A percentile compares a stretch with the other conserved stretches of the same genome.
These are phyloP conservation scores for Termitomyces sp. DNA, from an alignment of 768 basidiomycete species.

Conservation along the genomic window DNA sequence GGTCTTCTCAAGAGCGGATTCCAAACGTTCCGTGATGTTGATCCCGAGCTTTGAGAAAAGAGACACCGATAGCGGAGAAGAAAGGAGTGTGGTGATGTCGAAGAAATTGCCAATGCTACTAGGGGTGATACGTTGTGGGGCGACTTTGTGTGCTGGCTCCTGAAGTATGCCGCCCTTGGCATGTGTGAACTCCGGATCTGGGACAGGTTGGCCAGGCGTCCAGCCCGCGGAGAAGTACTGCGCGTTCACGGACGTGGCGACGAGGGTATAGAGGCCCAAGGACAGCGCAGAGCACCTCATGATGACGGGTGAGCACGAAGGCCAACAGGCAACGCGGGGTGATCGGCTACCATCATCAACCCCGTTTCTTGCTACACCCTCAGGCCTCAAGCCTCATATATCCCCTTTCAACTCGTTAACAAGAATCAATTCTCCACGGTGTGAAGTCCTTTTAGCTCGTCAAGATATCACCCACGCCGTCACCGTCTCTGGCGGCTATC, in stretches of 20 bases:
- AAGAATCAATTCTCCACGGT: not conserved
- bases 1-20: slow-evolving; percentile 22
- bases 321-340: not conserved
- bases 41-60: slow-evolving; percentile 58
- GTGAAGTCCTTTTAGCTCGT: not conserved
- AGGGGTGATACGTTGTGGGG: slow-evolving; percentile 13
- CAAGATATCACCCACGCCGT: not conserved
- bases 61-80: slow-evolving; percentile 45
- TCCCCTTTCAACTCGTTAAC: not conserved
- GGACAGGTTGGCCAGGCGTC: slow-evolving; percentile 62
- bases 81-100: slow-evolving; percentile 39
- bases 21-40: slow-evolving; percentile 58
- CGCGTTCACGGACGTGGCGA: slow-evolving; percentile 38
- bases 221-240: slow-evolving; percentile 83
- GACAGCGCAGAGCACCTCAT: slow-evolving; percentile 45
- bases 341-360: not conserved
- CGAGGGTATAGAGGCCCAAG: slow-evolving; percentile 29
- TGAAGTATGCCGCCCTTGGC: slow-evolving; percentile 15
- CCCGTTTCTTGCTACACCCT: not conserved
- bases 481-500: not conserved
- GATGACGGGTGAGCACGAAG: slow-evolving; percentile 16
- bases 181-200: slow-evolving; percentile 18
- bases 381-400: not conserved
- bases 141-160: slow-evolving; percentile 9
- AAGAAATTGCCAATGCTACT: slow-evolving; percentile 24